Base-by-base conservation (phyloP, 352 stramenopile genomes). In the Phytophthora sojae region DNA sequence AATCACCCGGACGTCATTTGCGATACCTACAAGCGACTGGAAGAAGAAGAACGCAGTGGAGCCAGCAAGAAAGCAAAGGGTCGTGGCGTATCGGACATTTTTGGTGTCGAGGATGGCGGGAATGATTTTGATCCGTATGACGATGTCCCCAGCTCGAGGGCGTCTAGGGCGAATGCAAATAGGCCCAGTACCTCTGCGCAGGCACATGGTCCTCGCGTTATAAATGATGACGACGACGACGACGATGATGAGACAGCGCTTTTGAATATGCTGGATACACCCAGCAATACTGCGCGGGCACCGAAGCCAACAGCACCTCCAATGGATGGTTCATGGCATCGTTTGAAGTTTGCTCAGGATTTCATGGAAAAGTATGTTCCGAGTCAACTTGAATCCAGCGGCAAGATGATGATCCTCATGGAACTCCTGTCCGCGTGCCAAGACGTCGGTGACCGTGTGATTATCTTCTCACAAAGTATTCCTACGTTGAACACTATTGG, bases 391-490 rank as follows among this genome's bases (percentile, higher is more conserved):
- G 82, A 91, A 49, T 73, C 90, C 6, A 96, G 88, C 53, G 90
- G 88, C 42, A 97, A 97, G 64, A 96, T 97, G 87, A 79, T 94
- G 63, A 81, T 97, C 14, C 63, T 96, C 11, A 92, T 97, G 83
- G 73, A 94, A 60, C 79, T 97, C 32, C 64, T 97, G 14, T 69
- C 64, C 7, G 80, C 87, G 35, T 94, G 83, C 17, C 87, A 92
- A 25, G 68, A 77, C 30, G 81, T 95, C 29, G 82, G 79, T 14
- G 91, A 97, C 66, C 91, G 92, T 26, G 86, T 96, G 47, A 95
- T 96, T 25, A 79, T 97, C 32, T 97, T 97, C 44, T 96, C 91
- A 7, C 91, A 97, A 70, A 97, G 89, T 64, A 94, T 97, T 25
- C 81, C 86, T 44, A 97, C 89, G 0, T 71, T 97, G 6, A 92